Evolutionary conservation across 257 asterid species (phyloP), one percentile per base, ranked within the genome.

Genomic region (Salvia rosmarinus): DNA sequence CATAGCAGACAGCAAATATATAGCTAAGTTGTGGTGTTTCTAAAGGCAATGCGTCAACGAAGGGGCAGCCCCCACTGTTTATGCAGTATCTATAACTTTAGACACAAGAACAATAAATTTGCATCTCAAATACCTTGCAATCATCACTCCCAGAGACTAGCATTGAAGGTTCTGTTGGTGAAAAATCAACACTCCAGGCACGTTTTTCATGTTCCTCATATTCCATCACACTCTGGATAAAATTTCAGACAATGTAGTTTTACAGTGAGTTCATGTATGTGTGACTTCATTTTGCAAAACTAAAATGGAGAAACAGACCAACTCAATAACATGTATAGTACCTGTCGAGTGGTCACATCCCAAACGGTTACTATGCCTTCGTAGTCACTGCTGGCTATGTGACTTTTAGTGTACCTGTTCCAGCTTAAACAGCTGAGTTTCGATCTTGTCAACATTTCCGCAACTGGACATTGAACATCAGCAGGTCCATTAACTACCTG

Each of bases 121-220:
- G 25, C 54, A 12, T 58, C 47, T 20, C 34, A 40, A 25, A 67
- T 82, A 91, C 97, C 97, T 87, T 89, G 91, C 95, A 89, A 80
- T 91, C 97, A 60, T 89, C 96, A 73, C 97, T 87, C 20, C 97
- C 97, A 3, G 96, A 89, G 11, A 89, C 91, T 71, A 91, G 95
- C 97, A 91, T 86, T 56, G 91, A 81, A 73, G 96, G 96, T 61
- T 87, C 95, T 5, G 90, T 82, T 42, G 79, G 72, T 16, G 95
- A 89, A 78, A 91, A 91, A 82, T 89, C 97, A 64, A 91, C 90
- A 82, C 97, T 87, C 95, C 96, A 91, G 20, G 96, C 97, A 51
- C 95, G 90, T 69, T 91, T 91, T 76, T 91, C 97, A 78, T 91
- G 96, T 84, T 91, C 96, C 78, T 88, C 97, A 9, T 89, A 91